These are phyloP conservation scores for Ascosphaera aggregata DNA, from an alignment of 2,329 filamentous ascomycete species.

Conservation along the genomic window DNA sequence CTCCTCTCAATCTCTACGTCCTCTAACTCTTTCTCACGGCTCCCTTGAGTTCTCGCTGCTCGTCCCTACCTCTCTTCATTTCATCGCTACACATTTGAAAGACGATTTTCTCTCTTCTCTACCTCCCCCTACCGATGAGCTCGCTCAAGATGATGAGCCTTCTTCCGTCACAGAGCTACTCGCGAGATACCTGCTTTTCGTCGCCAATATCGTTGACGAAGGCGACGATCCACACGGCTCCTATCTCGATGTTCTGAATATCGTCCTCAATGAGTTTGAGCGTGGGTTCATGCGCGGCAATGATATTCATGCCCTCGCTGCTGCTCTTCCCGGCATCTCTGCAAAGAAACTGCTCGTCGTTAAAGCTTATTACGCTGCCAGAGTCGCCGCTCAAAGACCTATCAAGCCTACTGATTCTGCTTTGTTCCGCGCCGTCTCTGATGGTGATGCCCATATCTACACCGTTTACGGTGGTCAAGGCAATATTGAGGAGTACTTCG, in stretches of 20 bases:
- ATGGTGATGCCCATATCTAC: conserved; percentile 66
- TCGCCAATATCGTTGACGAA: conserved; percentile 73
- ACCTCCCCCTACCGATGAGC: conserved; percentile 81
- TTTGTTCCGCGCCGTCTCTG: conserved; percentile 65
- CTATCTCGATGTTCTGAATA: conserved; percentile 78
- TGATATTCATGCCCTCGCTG: conserved; percentile 79
- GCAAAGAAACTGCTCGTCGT: conserved; percentile 83
- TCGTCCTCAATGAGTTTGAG: conserved; percentile 90
- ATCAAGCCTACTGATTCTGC: conserved; percentile 90
- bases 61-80: conserved; percentile 85
- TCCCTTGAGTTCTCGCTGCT: conserved; percentile 92
- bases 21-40: conserved; percentile 75
- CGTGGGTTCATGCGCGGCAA: conserved; percentile 84
- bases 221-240: conserved; percentile 72
- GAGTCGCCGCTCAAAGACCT: conserved; percentile 58
- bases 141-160: conserved; percentile 97
- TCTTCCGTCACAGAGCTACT: conserved; percentile 85
- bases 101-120: conserved; percentile 70
- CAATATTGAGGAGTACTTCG: conserved; percentile 99
- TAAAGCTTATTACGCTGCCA: conserved; percentile 74
- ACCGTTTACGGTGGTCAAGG: conserved; percentile 92
- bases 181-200: conserved; percentile 75
- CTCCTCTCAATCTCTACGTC: conserved; percentile 77
- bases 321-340: conserved; percentile 68
- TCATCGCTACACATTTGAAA: conserved; percentile 84